Percentiles rank a stretch among this genome's conserved stretches.
These are phyloP conservation scores for Ophiostoma triangulosporum DNA, from an alignment of 2,329 filamentous ascomycete genomes.

Conservation along the genomic window DNA sequence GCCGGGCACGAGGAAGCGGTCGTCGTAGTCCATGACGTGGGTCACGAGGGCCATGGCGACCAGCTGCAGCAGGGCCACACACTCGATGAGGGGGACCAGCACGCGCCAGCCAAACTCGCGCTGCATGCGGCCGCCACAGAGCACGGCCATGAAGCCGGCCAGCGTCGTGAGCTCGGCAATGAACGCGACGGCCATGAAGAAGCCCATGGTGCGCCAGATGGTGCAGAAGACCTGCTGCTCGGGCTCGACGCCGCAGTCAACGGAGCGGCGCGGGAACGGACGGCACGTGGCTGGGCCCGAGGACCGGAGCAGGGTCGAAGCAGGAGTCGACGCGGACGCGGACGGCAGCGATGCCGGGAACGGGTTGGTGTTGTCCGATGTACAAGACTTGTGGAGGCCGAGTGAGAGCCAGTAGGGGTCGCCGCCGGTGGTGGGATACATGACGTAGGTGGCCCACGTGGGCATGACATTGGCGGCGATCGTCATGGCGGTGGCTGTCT, in stretches of 20 bases:
- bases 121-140: constrained; percentile 66
- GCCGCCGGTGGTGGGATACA: constrained; percentile 28
- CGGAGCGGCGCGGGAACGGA: constrained; percentile 53
- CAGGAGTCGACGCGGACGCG: not conserved
- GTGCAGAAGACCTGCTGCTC: constrained; percentile 60
- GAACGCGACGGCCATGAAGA: constrained; percentile 72
- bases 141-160: constrained; percentile 65
- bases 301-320: not conserved
- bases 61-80: constrained; percentile 57
- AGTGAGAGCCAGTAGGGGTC: constrained; percentile 43
- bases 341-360: not conserved
- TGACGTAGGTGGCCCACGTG: constrained; percentile 55
- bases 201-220: constrained; percentile 81
- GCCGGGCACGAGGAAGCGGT: constrained; percentile 64
- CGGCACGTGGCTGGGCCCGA: constrained; percentile 43
- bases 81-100: constrained; percentile 48
- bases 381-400: constrained; percentile 73
- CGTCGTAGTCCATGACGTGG: constrained; percentile 71
- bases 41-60: constrained; percentile 71
- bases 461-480: constrained; percentile 55
- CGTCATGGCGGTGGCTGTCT: constrained; percentile 55
- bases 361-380: constrained; percentile 32
- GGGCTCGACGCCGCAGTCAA: constrained; percentile 46
- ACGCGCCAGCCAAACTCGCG: constrained; percentile 75
- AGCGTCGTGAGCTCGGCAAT: constrained; percentile 70